phyloP scores from a whole-genome alignment of 108 stramenopile species.

The Nannochloropsis gaditana region DNA sequence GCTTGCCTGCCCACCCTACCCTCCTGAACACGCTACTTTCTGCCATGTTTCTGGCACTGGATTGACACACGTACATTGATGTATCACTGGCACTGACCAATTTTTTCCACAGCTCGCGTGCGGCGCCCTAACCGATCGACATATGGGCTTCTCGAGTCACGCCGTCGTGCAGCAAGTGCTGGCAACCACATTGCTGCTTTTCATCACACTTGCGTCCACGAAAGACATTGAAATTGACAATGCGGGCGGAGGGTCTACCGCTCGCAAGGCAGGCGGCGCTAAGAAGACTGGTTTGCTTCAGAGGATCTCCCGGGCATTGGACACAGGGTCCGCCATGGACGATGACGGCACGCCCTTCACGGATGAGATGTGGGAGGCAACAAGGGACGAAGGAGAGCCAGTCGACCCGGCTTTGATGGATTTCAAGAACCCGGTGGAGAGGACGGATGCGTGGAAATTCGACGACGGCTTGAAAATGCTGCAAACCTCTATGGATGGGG shows the following conservation, averaged over 20 bases:
- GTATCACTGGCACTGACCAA: no score
- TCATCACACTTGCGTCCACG: neutral
- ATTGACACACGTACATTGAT: no score
- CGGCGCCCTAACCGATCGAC: no score
- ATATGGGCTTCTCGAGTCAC: no score
- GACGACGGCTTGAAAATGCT: neutral
- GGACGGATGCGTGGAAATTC: neutral
- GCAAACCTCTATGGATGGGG: neutral
- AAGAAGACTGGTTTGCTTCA: neutral
- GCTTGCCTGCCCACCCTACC: no score
- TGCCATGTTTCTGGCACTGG: no score
- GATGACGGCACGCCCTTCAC: neutral
- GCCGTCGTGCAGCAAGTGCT: no score
- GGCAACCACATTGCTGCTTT: neutral
- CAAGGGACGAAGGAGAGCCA: neutral
- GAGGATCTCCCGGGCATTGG: neutral
- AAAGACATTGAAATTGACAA: neutral
- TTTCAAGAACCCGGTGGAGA: neutral
- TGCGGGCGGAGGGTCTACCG: neutral
- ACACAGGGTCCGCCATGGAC: neutral
- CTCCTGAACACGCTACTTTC: no score
- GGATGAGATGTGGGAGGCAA: neutral
- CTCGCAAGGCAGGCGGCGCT: constrained; percentile 7
- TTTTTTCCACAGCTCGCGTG: no score
- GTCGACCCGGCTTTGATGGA: neutral